Evolutionary conservation across 1,284 basidiomycete genomes (phyloP).

Genomic region (Marasmius tenuissimus): DNA sequence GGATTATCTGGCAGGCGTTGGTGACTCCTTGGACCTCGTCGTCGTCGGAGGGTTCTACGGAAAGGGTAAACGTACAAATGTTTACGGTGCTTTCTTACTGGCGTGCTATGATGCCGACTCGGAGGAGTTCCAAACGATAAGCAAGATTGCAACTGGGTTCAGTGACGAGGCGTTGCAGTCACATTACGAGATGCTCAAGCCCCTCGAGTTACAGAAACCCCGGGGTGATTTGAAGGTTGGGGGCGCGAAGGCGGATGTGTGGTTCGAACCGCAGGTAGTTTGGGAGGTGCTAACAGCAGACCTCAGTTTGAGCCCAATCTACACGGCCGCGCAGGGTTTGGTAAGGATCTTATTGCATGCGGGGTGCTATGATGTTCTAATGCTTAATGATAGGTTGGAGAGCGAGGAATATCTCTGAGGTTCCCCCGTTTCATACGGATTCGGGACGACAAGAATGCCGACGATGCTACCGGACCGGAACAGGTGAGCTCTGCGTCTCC

Average conservation of each 20-base stretch:
- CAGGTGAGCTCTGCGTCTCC: conserved; percentile 53
- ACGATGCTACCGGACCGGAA: conserved; percentile 91
- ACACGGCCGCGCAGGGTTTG: conserved; percentile 94
- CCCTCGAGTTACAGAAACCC: conserved; percentile 69
- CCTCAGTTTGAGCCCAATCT: conserved; percentile 94
- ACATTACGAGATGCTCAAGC: conserved; percentile 84
- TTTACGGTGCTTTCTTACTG: conserved; percentile 94
- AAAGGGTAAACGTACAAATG: conserved; percentile 95
- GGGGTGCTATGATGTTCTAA: conserved; percentile 3
- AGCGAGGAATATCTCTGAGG: conserved; percentile 89
- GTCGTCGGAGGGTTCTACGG: conserved; percentile 97
- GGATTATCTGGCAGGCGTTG: conserved; percentile 95
- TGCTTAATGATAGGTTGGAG: conserved; percentile 60
- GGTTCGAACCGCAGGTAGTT: conserved; percentile 94
- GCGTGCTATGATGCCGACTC: conserved; percentile 92
- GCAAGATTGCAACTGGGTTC: conserved; percentile 99
- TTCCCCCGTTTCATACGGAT: conserved; percentile 94
- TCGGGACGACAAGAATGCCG: conserved; percentile 90
- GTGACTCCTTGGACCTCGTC: conserved; percentile 96
- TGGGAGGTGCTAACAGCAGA: conserved; percentile 99
- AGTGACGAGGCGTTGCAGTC: conserved; percentile 85
- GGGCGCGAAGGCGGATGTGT: conserved; percentile 90
- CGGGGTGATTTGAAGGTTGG: conserved; percentile 84
- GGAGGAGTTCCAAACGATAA: conserved; percentile 94
- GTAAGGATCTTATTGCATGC: conserved; percentile 46